Percentiles rank a stretch among this genome's conserved stretches.
Conservation (phyloP, 306 rosid genomes). For the Malus fusca region DNA sequence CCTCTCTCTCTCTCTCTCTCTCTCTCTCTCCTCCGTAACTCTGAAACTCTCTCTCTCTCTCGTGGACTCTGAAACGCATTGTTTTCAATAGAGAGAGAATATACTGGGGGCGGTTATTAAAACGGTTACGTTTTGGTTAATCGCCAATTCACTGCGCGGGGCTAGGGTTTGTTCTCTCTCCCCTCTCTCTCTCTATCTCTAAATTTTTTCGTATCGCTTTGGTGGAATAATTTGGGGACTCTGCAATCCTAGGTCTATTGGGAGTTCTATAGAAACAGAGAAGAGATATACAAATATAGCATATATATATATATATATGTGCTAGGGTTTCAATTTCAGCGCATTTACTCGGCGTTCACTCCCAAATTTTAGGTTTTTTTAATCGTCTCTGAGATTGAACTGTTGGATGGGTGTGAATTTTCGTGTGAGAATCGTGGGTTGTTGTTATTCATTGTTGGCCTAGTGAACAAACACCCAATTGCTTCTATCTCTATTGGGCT, state of each 20-base stretch:
- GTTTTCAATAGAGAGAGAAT: slow-evolving; percentile 17
- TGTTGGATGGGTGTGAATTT: slow-evolving; percentile 31
- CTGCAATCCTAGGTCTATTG: slow-evolving; percentile 40
- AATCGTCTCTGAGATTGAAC: slow-evolving; percentile 16
- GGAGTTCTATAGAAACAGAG: slow-evolving; percentile 2
- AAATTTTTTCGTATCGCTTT: not conserved
- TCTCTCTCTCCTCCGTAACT: slow-evolving; percentile 1
- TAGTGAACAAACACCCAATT: slow-evolving; percentile 1
- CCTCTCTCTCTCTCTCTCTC: not conserved
- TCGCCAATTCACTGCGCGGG: slow-evolving; percentile 34
- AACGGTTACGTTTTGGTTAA: slow-evolving; percentile 48
- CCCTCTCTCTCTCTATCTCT: not conserved
- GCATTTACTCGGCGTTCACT: slow-evolving; percentile 19
- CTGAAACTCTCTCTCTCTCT: not conserved
- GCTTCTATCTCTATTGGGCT: slow-evolving; percentile 7
- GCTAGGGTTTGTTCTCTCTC: slow-evolving; percentile 58
- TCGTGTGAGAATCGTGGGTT: slow-evolving; percentile 9
- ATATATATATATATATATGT: not conserved
- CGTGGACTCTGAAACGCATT: slow-evolving; percentile 40
- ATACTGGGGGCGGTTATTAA: slow-evolving; percentile 37
- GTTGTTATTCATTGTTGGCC: slow-evolving; percentile 14
- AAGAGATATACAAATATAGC: not conserved
- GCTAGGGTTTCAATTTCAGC: slow-evolving; percentile 50
- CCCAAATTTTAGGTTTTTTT: slow-evolving; percentile 37
- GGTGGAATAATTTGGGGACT: slow-evolving; percentile 5